phyloP scores from a whole-genome alignment of 164 flowering plant species.

The Vitis amurensis region DNA sequence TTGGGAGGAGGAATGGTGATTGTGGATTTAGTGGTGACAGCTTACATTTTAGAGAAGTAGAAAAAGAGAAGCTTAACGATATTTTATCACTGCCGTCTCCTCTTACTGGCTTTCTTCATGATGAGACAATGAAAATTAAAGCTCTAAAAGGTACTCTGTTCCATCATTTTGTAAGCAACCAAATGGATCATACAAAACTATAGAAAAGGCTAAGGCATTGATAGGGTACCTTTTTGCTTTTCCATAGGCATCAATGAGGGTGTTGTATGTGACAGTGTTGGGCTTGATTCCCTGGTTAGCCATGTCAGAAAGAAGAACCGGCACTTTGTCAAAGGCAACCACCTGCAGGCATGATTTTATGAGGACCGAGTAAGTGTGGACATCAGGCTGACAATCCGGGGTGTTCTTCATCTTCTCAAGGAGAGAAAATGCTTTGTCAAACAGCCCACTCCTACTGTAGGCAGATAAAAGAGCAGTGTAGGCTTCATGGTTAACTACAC shows the following conservation, averaged over 20 bases:
- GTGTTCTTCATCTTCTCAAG: conserved; percentile 80
- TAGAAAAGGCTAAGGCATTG: background rate
- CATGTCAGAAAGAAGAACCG: conserved; percentile 75
- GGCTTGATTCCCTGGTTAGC: conserved; percentile 59
- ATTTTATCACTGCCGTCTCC: no score
- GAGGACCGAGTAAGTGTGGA: conserved; percentile 81
- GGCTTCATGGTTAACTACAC: conserved; percentile 58
- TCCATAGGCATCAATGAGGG: conserved; percentile 90
- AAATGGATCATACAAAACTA: conserved; percentile 10
- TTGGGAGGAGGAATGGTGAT: no score
- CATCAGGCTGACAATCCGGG: conserved; percentile 71
- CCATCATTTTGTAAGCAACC: conserved; percentile 12
- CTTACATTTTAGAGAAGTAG: background rate
- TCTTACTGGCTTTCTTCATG: background rate
- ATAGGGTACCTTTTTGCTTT: conserved; percentile 66
- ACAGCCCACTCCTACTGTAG: conserved; percentile 75
- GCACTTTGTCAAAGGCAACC: conserved; percentile 59
- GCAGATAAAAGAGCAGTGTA: conserved; percentile 94
- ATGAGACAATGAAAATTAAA: background rate
- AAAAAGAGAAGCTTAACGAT: no score
- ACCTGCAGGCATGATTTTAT: conserved; percentile 86
- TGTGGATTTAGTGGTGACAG: background rate
- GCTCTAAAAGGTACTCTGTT: background rate
- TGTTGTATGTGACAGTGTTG: conserved; percentile 80
- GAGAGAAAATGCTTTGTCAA: conserved; percentile 69